Percentiles rank a stretch among this genome's conserved stretches.
phyloP scores from a whole-genome alignment of 1,284 basidiomycete species.

The Melampsora americana region DNA sequence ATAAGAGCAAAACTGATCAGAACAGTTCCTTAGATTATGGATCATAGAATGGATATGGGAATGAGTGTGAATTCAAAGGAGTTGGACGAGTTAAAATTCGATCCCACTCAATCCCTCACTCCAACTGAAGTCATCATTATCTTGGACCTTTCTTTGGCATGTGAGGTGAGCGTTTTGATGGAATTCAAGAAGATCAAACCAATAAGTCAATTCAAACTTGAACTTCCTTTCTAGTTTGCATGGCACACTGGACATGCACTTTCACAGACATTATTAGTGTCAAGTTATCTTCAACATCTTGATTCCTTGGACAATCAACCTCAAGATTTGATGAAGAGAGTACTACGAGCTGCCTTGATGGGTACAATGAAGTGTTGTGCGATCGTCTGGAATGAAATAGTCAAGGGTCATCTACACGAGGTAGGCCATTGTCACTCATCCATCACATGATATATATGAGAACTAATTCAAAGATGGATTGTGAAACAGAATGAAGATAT shows the following conservation, averaged over 20 bases:
- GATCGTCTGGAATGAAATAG: conserved; percentile 73
- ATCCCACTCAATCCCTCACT: conserved; percentile 64
- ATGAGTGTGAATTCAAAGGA: conserved; percentile 58
- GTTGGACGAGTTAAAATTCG: conserved; percentile 59
- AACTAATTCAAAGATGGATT: neutral
- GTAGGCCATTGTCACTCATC: conserved; percentile 58
- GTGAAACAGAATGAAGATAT: conserved; percentile 39
- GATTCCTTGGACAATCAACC: conserved; percentile 55
- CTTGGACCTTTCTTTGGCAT: conserved; percentile 71
- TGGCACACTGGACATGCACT: conserved; percentile 82
- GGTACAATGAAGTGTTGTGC: conserved; percentile 79
- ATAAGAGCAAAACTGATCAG: neutral
- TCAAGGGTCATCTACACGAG: conserved; percentile 69
- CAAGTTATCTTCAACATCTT: conserved; percentile 71
- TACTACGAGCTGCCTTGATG: conserved; percentile 68
- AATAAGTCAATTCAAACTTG: neutral
- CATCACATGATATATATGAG: conserved; percentile 15
- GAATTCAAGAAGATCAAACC: neutral
- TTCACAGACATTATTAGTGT: conserved; percentile 78
- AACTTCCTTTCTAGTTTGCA: conserved; percentile 63
- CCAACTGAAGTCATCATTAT: conserved; percentile 81
- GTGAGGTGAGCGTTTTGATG: conserved; percentile 63
- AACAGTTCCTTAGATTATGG: conserved; percentile 67
- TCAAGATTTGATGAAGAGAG: conserved; percentile 64
- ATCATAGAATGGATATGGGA: conserved; percentile 82